Evolutionary conservation across 2,329 filamentous ascomycete genomes (phyloP).

Genomic region (Berkeleyomyces basicola): DNA sequence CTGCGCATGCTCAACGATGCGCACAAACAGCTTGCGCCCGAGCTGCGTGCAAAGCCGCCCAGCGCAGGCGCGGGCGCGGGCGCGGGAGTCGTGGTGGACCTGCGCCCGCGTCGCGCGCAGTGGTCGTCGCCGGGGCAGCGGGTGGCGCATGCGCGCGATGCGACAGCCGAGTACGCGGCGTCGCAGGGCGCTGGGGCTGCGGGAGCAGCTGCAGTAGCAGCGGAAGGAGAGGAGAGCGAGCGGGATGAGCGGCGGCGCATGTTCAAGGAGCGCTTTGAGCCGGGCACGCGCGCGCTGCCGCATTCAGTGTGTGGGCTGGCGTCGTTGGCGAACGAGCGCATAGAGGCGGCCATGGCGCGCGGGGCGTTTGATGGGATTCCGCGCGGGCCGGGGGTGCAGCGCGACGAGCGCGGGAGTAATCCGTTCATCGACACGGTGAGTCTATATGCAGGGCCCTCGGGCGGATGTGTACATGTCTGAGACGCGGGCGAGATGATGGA

Average conservation of each 20-base stretch:
- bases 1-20: conserved; percentile 75
- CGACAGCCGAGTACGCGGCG: conserved; percentile 34
- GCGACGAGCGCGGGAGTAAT: conserved; percentile 67
- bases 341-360: conserved; percentile 82
- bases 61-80: no score
- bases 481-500: no score
- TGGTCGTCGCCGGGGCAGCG: conserved; percentile 29
- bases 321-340: conserved; percentile 70
- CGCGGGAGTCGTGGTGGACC: conserved; percentile 27
- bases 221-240: conserved; percentile 51
- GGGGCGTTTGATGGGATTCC: conserved; percentile 78
- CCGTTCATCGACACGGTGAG: conserved; percentile 68
- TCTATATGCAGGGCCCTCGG: not conserved
- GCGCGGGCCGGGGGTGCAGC: conserved; percentile 60
- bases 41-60: conserved; percentile 27
- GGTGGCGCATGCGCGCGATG: conserved; percentile 39
- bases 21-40: conserved; percentile 45
- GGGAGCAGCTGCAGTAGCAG: conserved; percentile 19
- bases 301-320: conserved; percentile 62
- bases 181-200: conserved; percentile 20
- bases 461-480: no score
- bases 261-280: conserved; percentile 65
- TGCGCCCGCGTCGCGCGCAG: conserved; percentile 29
- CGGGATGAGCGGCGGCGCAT: conserved; percentile 53
- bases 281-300: conserved; percentile 55